These are phyloP conservation scores for Penicillium occitanis DNA, from an alignment of 2,329 filamentous ascomycete genomes.

Conservation along the genomic window DNA sequence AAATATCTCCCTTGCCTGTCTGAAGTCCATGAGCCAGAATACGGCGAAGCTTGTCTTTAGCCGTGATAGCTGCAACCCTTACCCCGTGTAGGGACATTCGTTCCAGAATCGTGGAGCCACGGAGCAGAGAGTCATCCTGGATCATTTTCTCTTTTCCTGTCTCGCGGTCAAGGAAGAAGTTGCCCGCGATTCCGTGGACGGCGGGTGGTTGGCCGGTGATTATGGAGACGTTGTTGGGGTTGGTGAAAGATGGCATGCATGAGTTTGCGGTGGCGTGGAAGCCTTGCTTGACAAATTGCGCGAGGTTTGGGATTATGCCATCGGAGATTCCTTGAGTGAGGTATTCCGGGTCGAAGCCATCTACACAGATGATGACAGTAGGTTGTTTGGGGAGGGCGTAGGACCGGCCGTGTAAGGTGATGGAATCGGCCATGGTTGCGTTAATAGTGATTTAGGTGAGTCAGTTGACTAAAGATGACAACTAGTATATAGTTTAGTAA, in stretches of 20 bases:
- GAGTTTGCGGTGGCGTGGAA: constrained; percentile 43
- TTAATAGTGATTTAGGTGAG: not conserved
- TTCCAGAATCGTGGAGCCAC: constrained; percentile 45
- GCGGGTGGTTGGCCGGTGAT: constrained; percentile 44
- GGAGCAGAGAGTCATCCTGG: constrained; percentile 41
- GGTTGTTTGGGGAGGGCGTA: constrained; percentile 37
- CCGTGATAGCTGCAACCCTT: constrained; percentile 45
- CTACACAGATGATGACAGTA: constrained; percentile 45
- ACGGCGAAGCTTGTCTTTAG: constrained; percentile 47
- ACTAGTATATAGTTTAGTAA: too few relatives aligned
- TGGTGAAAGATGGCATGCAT: constrained; percentile 48
- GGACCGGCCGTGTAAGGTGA: constrained; percentile 28
- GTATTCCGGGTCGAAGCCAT: constrained; percentile 48
- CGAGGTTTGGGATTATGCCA: constrained; percentile 38
- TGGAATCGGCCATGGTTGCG: not conserved
- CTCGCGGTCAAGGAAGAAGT: constrained; percentile 45
- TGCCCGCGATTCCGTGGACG: constrained; percentile 46
- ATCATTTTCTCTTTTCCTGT: constrained; percentile 46
- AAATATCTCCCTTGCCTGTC: constrained; percentile 35
- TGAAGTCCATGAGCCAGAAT: constrained; percentile 42
- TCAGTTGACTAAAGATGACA: too few relatives aligned
- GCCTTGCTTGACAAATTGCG: constrained; percentile 33
- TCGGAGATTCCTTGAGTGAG: constrained; percentile 36
- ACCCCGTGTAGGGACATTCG: constrained; percentile 41
- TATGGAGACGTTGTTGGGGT: constrained; percentile 49